Percentiles rank a stretch among this genome's conserved stretches.
These are phyloP conservation scores for Allantophomopsis lycopodina DNA, from an alignment of 2,329 filamentous ascomycete species.

Conservation along the genomic window DNA sequence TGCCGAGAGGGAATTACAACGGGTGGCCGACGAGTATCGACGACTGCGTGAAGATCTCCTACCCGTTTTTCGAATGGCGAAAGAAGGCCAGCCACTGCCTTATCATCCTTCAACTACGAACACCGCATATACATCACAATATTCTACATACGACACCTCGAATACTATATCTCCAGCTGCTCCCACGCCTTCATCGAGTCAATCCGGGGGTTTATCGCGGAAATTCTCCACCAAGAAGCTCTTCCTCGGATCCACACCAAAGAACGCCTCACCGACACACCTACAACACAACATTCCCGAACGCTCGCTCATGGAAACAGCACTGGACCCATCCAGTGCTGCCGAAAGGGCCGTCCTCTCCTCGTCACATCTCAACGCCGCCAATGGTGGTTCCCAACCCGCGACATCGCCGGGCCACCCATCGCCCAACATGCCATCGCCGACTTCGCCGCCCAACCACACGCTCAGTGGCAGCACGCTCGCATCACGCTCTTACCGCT, in stretches of 20 bases:
- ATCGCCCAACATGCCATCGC: conserved; percentile 56
- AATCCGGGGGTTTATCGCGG: conserved; percentile 45
- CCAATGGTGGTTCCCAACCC: conserved; percentile 51
- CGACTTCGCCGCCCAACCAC: conserved; percentile 47
- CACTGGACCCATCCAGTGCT: conserved; percentile 54
- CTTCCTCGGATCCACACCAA: conserved; percentile 57
- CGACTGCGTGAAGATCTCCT: conserved; percentile 83
- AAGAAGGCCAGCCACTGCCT: conserved; percentile 83
- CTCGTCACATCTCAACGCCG: conserved; percentile 55
- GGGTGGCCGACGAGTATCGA: conserved; percentile 77
- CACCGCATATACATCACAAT: conserved; percentile 11
- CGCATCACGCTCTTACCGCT: conserved; percentile 45
- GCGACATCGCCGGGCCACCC: conserved; percentile 39
- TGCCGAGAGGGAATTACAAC: conserved; percentile 70
- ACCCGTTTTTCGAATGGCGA: conserved; percentile 77
- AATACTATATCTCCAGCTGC: conserved; percentile 39
- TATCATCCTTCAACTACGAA: conserved; percentile 17
- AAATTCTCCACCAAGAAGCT: conserved; percentile 68
- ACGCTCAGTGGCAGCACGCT: conserved; percentile 27
- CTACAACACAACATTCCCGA: conserved; percentile 59
- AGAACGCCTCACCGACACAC: conserved; percentile 63
- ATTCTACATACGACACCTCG: conserved; percentile 30
- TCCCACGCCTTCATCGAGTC: conserved; percentile 36
- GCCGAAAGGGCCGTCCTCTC: conserved; percentile 52
- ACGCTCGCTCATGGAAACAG: conserved; percentile 45